A percentile compares a stretch with the other conserved stretches of the same genome.
These are phyloP conservation scores for Juncus effusus DNA, from an alignment of 176 grass and related monocot genomes.

Conservation along the genomic window DNA sequence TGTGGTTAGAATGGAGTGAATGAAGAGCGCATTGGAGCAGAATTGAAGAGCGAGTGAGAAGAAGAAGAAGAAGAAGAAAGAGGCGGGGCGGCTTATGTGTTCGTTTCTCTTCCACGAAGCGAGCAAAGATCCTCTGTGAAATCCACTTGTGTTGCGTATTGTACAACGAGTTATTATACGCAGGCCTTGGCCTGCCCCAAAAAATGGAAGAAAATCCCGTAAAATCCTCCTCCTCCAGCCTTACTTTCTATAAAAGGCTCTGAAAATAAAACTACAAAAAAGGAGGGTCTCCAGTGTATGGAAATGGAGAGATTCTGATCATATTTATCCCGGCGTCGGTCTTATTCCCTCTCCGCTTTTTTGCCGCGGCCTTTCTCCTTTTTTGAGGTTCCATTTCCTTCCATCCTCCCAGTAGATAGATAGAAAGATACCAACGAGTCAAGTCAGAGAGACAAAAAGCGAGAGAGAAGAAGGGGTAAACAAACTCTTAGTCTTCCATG, in stretches of 20 bases:
- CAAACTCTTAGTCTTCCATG: background rate
- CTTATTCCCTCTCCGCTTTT: constrained; percentile 31
- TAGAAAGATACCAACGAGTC: constrained; percentile 1
- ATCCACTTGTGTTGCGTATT: background rate
- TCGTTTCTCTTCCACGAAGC: constrained; percentile 35
- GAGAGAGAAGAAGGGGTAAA: background rate
- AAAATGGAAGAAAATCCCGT: no score
- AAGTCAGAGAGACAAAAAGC: no score
- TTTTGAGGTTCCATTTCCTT: constrained; percentile 25
- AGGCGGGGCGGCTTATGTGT: constrained; percentile 47
- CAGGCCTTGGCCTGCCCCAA: background rate
- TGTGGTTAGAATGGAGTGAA: constrained; percentile 1
- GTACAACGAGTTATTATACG: background rate
- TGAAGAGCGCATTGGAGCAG: constrained; percentile 7
- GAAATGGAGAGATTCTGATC: no score
- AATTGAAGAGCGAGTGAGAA: background rate
- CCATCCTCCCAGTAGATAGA: constrained; percentile 39
- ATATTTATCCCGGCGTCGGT: background rate
- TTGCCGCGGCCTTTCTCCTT: constrained; percentile 60
- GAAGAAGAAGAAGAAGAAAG: constrained; percentile 13
- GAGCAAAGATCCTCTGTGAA: background rate
- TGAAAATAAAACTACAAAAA: no score
- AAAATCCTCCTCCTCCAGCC: no score
- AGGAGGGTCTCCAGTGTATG: no score
- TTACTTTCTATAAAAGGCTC: no score